These are phyloP conservation scores for Leptodontidium sp. DNA, from an alignment of 2,329 filamentous ascomycete genomes.

Conservation along the genomic window DNA sequence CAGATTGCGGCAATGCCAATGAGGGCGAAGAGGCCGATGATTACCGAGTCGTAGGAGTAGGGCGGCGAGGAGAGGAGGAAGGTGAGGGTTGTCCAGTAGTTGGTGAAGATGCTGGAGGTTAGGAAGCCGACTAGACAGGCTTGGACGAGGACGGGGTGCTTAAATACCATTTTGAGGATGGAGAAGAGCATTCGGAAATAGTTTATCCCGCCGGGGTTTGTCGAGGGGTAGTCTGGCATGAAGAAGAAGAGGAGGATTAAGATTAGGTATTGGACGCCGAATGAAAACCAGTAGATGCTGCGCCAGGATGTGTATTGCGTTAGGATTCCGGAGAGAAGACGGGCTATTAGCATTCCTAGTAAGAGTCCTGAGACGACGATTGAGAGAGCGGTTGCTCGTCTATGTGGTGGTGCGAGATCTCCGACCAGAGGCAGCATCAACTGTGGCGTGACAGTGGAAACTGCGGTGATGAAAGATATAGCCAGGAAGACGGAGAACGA, in stretches of 20 bases:
- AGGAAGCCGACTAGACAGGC: conserved; percentile 72
- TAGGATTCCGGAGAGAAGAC: conserved; percentile 78
- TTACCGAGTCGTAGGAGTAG: conserved; percentile 71
- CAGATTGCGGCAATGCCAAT: conserved; percentile 77
- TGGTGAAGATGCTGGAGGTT: conserved; percentile 67
- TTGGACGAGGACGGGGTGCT: conserved; percentile 74
- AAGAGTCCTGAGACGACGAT: conserved; percentile 80
- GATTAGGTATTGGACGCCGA: conserved; percentile 75
- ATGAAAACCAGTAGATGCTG: conserved; percentile 79
- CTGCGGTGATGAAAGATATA: conserved; percentile 76
- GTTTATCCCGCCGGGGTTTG: conserved; percentile 70
- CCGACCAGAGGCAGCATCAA: conserved; percentile 83
- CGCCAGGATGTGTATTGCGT: conserved; percentile 79
- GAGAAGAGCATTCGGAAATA: conserved; percentile 72
- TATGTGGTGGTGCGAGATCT: conserved; percentile 75
- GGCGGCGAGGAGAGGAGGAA: conserved; percentile 78
- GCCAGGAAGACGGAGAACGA: conserved; percentile 71
- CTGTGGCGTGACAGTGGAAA: conserved; percentile 83
- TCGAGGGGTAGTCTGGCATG: conserved; percentile 83
- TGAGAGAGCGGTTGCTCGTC: conserved; percentile 73
- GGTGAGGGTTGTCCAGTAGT: conserved; percentile 79
- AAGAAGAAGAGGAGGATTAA: conserved; percentile 71
- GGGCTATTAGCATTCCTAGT: conserved; percentile 78
- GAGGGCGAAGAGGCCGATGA: conserved; percentile 80
- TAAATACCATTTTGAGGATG: conserved; percentile 69